Conservation (phyloP, 2,329 filamentous ascomycete species). For the Cercospora nicotianae region DNA sequence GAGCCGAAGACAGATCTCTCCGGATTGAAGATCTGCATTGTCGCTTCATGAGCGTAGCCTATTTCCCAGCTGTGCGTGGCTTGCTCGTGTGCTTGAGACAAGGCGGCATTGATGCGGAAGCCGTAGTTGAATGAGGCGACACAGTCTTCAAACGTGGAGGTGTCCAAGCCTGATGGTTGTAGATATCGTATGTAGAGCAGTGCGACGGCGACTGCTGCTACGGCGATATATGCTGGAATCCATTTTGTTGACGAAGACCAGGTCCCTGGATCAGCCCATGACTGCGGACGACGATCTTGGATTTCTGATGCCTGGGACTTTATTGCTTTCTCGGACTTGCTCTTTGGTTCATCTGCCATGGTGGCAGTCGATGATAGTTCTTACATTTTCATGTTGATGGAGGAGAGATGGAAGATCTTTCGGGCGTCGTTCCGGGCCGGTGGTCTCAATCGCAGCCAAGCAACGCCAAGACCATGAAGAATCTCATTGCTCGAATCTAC, state of each 20-base stretch:
- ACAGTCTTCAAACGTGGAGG: conserved; percentile 27
- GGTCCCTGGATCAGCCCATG: conserved; percentile 28
- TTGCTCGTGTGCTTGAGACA: conserved; percentile 34
- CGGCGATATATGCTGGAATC: conserved; percentile 20
- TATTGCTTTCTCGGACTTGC: background rate
- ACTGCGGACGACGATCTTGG: conserved; percentile 10
- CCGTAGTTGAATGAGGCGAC: conserved; percentile 31
- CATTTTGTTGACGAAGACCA: conserved; percentile 28
- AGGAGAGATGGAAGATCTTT: background rate
- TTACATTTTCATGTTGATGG: conserved; percentile 7
- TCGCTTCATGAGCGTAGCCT: conserved; percentile 44
- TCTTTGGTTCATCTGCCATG: background rate
- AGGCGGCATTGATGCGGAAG: conserved; percentile 32
- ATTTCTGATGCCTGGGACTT: background rate
- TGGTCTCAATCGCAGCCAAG: background rate
- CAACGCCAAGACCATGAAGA: background rate
- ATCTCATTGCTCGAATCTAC: too few relatives aligned
- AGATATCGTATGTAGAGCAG: conserved; percentile 27
- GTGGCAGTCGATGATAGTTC: background rate
- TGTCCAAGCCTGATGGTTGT: conserved; percentile 22
- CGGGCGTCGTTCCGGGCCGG: background rate
- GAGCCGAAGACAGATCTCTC: conserved; percentile 42
- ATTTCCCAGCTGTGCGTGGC: conserved; percentile 47
- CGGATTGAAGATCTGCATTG: conserved; percentile 43
- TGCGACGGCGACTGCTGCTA: conserved; percentile 20